A percentile compares a stretch with the other conserved stretches of the same genome.
Evolutionary conservation across 805 yeast species (phyloP).

Genomic region (Priceomyces haplophilus): DNA sequence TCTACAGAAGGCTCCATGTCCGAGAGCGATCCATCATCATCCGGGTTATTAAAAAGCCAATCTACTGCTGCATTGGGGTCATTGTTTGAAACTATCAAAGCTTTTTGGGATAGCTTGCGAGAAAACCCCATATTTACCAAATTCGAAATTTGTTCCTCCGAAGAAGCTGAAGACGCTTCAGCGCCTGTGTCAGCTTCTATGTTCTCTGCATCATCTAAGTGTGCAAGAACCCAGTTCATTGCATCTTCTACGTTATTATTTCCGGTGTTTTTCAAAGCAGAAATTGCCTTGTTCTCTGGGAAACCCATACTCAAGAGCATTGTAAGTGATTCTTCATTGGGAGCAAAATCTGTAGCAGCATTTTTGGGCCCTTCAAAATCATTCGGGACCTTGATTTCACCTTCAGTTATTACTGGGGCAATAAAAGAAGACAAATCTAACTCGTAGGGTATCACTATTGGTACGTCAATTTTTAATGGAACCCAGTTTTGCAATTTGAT

Average conservation of each 20-base stretch:
- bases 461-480: slow-evolving; percentile 77
- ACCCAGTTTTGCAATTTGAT: slow-evolving; percentile 87
- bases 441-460: slow-evolving; percentile 48
- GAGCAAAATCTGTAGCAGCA: slow-evolving; percentile 35
- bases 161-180: slow-evolving; percentile 22
- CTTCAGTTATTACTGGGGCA: slow-evolving; percentile 40
- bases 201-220: slow-evolving; percentile 79
- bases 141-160: slow-evolving; percentile 41
- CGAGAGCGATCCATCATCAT: slow-evolving; percentile 63
- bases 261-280: slow-evolving; percentile 72
- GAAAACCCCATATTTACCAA: slow-evolving; percentile 79
- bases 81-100: slow-evolving; percentile 55
- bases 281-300: slow-evolving; percentile 57
- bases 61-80: slow-evolving; percentile 79
- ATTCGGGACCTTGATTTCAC: slow-evolving; percentile 24
- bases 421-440: slow-evolving; percentile 44
- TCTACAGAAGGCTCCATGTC: slow-evolving; percentile 20
- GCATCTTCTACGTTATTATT: slow-evolving; percentile 67
- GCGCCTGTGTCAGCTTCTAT: slow-evolving; percentile 20
- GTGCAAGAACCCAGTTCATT: slow-evolving; percentile 85
- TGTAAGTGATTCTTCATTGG: slow-evolving; percentile 54
- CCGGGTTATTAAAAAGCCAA: slow-evolving; percentile 84
- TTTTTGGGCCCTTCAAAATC: slow-evolving; percentile 13
- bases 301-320: slow-evolving; percentile 85
- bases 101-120: slow-evolving; percentile 62